Conservation (phyloP, 1,284 basidiomycete species). For the Earliella scabrosa region DNA sequence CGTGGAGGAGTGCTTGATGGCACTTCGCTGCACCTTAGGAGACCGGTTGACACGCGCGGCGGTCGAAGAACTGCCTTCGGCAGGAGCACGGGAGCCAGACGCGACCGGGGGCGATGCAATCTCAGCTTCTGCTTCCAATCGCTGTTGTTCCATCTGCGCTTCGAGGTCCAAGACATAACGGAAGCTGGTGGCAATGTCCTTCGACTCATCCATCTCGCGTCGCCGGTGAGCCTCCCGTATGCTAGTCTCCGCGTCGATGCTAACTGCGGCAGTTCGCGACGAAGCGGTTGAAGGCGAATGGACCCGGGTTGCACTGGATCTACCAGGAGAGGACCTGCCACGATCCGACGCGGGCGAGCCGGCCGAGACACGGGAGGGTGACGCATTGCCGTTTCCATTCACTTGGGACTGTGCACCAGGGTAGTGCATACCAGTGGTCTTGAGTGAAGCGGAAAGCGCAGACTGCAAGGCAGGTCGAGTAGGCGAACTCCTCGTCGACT, state of each 20-base stretch:
- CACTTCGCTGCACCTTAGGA: conserved; percentile 31
- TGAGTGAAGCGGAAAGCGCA: conserved; percentile 72
- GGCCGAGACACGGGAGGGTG: conserved; percentile 10
- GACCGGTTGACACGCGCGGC: conserved; percentile 27
- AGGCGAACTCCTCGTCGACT: conserved; percentile 41
- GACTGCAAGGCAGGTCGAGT: conserved; percentile 50
- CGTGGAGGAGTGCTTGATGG: conserved; percentile 30
- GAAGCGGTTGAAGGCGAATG: conserved; percentile 33
- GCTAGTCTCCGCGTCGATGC: conserved; percentile 30
- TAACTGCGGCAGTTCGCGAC: conserved; percentile 28
- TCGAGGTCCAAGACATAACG: conserved; percentile 65
- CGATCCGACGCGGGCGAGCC: conserved; percentile 16
- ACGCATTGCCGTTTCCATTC: conserved; percentile 11
- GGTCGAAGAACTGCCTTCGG: conserved; percentile 1
- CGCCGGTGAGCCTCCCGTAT: conserved; percentile 51
- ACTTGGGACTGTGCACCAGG: conserved; percentile 38
- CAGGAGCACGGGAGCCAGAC: conserved; percentile 8
- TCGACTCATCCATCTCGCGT: conserved; percentile 61
- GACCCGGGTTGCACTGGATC: conserved; percentile 23
- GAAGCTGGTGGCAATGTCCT: conserved; percentile 72
- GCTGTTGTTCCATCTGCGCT: conserved; percentile 51
- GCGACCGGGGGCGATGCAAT: conserved; percentile 8
- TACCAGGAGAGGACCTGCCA: conserved; percentile 10
- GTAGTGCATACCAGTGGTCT: conserved; percentile 61
- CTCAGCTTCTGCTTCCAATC: conserved; percentile 15